phyloP scores from a whole-genome alignment of 1,284 basidiomycete species.

The Gymnopus androsaceus region DNA sequence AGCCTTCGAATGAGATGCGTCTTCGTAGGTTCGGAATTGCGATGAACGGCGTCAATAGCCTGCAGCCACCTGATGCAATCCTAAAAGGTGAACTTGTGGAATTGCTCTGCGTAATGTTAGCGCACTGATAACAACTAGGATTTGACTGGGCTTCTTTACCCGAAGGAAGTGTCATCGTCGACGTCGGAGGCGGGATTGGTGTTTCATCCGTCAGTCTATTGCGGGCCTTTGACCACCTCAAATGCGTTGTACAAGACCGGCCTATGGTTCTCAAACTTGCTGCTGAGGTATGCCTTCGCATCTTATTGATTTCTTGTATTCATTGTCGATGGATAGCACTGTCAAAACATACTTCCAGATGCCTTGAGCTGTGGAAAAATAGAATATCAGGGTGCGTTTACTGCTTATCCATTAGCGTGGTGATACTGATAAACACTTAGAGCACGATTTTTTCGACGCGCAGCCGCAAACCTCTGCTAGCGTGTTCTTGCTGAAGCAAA shows the following conservation, averaged over 20 bases:
- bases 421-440: conserved; percentile 20
- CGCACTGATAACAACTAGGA: conserved; percentile 17
- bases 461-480: conserved; percentile 33
- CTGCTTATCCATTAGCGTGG: not conserved
- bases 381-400: conserved; percentile 27
- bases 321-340: too few species aligned
- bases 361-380: conserved; percentile 28
- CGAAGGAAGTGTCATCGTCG: conserved; percentile 36
- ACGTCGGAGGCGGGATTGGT: conserved; percentile 46
- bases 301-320: not conserved
- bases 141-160: conserved; percentile 37
- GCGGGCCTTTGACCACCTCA: conserved; percentile 28
- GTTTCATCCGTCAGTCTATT: conserved; percentile 32
- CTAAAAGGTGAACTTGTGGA: conserved; percentile 27
- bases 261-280: conserved; percentile 32
- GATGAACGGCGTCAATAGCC: conserved; percentile 33
- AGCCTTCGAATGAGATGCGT: conserved; percentile 29
- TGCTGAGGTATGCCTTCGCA: conserved; percentile 25
- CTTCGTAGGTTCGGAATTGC: conserved; percentile 34
- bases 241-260: conserved; percentile 40
- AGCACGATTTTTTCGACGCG: conserved; percentile 36
- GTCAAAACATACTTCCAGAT: conserved; percentile 30
- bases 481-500: conserved; percentile 35
- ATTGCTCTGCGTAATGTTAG: not conserved
- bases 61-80: conserved; percentile 31